Evolutionary conservation across 2,329 filamentous ascomycete species (phyloP).

Genomic region (Plectosphaerella cucumerina): DNA sequence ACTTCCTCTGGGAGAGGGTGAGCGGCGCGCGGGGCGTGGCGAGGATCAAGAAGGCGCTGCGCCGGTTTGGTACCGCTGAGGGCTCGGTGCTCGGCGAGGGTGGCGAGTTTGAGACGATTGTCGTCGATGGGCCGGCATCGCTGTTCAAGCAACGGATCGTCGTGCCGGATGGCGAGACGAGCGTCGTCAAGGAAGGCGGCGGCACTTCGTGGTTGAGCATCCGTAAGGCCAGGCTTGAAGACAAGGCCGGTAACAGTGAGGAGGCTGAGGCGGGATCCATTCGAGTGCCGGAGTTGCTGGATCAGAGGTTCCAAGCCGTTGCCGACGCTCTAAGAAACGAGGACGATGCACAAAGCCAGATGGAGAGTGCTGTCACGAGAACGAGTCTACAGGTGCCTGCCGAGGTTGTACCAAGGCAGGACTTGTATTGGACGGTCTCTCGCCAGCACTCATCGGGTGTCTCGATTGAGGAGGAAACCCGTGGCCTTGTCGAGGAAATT

Average conservation of each 20-base stretch:
- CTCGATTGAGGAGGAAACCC: conserved; percentile 43
- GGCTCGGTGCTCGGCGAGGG: conserved; percentile 85
- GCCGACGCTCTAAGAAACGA: background rate
- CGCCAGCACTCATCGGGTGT: conserved; percentile 5
- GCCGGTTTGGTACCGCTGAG: conserved; percentile 61
- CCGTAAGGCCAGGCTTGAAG: conserved; percentile 47
- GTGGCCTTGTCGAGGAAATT: conserved; percentile 42
- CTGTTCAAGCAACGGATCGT: conserved; percentile 71
- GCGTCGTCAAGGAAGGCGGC: conserved; percentile 62
- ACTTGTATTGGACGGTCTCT: conserved; percentile 6
- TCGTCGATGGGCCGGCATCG: conserved; percentile 69
- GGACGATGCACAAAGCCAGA: background rate
- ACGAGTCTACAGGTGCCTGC: background rate
- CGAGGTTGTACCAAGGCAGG: background rate
- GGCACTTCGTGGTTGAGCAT: conserved; percentile 73
- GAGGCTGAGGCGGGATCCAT: conserved; percentile 21
- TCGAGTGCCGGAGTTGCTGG: conserved; percentile 62
- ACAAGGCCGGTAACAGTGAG: conserved; percentile 29
- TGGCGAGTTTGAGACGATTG: conserved; percentile 93
- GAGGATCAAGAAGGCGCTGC: conserved; percentile 49
- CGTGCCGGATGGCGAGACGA: conserved; percentile 49
- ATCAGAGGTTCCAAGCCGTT: conserved; percentile 51
- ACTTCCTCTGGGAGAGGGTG: conserved; percentile 77
- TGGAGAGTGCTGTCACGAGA: background rate
- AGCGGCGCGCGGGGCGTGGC: conserved; percentile 47